A percentile compares a stretch with the other conserved stretches of the same genome.
phyloP scores from a whole-genome alignment of 306 rosid genomes.

The Cucurbita pepo region DNA sequence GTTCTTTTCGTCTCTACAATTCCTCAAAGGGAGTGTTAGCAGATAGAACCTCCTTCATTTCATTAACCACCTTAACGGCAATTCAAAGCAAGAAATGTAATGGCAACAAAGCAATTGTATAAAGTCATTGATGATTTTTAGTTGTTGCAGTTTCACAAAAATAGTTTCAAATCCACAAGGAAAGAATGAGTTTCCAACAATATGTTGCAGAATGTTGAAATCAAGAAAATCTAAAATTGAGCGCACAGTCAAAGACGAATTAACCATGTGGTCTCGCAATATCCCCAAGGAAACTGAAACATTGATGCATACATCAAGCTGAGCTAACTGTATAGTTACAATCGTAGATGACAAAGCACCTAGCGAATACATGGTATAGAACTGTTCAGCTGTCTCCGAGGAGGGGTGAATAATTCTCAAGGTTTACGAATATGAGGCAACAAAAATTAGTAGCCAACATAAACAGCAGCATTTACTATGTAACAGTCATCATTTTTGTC shows the following conservation, averaged over 20 bases:
- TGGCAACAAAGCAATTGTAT: slow-evolving; percentile 5
- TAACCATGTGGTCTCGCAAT: neutral
- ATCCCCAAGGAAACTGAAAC: neutral
- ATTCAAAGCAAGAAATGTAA: neutral
- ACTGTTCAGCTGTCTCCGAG: neutral
- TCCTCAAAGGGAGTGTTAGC: neutral
- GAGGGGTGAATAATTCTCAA: slow-evolving; percentile 4
- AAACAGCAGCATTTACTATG: slow-evolving; percentile 93
- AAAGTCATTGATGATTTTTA: neutral
- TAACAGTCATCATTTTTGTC: slow-evolving; percentile 92
- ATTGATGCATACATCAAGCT: neutral
- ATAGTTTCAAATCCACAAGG: neutral
- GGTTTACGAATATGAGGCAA: slow-evolving; percentile 4
- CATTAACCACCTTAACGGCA: neutral
- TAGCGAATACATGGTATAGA: neutral
- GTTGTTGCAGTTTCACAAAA: neutral
- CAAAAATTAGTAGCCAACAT: slow-evolving; percentile 58
- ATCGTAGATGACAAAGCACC: neutral
- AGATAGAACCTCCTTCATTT: slow-evolving; percentile 1
- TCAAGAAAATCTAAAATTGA: neutral
- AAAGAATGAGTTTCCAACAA: neutral
- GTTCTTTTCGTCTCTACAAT: neutral
- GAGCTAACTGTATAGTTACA: neutral
- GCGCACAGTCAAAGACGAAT: neutral
- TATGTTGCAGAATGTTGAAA: neutral